Evolutionary conservation across 73 alveolate species (phyloP), one percentile per base, ranked within the genome.

Genomic region (Paraurostyla sp.): DNA sequence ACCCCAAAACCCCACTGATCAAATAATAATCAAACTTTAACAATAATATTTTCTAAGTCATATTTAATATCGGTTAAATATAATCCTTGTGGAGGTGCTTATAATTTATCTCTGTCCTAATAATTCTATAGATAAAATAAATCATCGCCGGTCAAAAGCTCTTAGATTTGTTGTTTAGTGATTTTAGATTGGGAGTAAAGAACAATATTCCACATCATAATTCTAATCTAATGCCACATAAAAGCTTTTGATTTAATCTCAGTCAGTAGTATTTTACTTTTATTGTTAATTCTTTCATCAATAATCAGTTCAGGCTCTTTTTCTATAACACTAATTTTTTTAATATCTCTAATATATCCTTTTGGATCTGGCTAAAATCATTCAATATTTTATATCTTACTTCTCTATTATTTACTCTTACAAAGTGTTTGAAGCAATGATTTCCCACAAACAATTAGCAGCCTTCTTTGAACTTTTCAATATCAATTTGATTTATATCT

Each of bases 1-100:
- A n/a, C n/a, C n/a, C n/a, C n/a, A n/a, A n/a, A n/a, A n/a, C n/a
- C n/a, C n/a, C n/a, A n/a, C n/a, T n/a, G n/a, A n/a, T n/a, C n/a
- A n/a, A n/a, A n/a, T n/a, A n/a, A n/a, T n/a, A n/a, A n/a, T n/a
- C n/a, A n/a, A n/a, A n/a, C 82, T 65, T 65, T 65, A 1, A 65
- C 56, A 33, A 73, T 45, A 18, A 25, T 48, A 27, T 73, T 73
- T 46, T 43, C 65, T 36, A 73, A 73, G 27, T 78, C 89, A 78
- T 78, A 78, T 52, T 78, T 35, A 20, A 78, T 78, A 35, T 78
- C 30, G 0, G 60, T 36, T n/a, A 78, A 41, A 52, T 78, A 78
- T 0, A 78, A 60, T 32, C 80, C 89, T 18, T 54, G 29, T 15
- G 89, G 48, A 43, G 89, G 89, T 6, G 89, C 89, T 78, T n/a